Evolutionary conservation across 345 rosid genomes (phyloP), one percentile per base, ranked within the genome.

Genomic region (Garcia nutans): DNA sequence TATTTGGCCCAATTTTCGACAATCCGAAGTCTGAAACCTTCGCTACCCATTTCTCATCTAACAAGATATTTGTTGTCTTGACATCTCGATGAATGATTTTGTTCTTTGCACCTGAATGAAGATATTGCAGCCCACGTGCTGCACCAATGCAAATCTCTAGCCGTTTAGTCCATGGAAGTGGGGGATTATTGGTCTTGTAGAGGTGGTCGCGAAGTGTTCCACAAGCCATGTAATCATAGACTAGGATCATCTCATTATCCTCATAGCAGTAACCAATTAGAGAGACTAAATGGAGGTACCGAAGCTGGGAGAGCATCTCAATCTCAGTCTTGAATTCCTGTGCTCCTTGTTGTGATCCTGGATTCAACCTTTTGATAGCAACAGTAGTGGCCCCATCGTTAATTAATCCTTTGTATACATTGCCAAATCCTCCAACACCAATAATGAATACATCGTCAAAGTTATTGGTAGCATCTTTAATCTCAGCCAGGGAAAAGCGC

Each of bases 1-100:
- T 55, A 68, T 13, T 24, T 0, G 85, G 73, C 8, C 85, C 84
- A 4, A 71, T 62, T 63, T 82, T 85, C 3, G 84, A 82, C 76
- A 85, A 56, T 11, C 87, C 87, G 13, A 85, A 85, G 37, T 85
- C 87, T 10, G 84, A 82, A 50, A 82, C 84, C 65, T 80, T 85
- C 5, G 65, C 65, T 1, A 23, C 65, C 65, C 65, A 60, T 60
- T 60, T 60, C 31, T 60, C 65, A 60, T 81, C 86, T 68, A 84
- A 55, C 24, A 84, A 56, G 26, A 81, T 84, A 64, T 84, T 81
- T 20, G 86, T 81, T 42, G 82, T 78, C 78, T 84, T 84, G 15
- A 84, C 84, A 26, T 84, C 84, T 12, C 86, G 74, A 59, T 81
- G 86, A 37, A 84, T 84, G 72, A 81, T 78, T 1, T 78, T 69